Percentiles rank a stretch among this genome's conserved stretches.
Conservation (phyloP, 2,329 filamentous ascomycete species). For the Cylindrodendrum hubeiense region DNA sequence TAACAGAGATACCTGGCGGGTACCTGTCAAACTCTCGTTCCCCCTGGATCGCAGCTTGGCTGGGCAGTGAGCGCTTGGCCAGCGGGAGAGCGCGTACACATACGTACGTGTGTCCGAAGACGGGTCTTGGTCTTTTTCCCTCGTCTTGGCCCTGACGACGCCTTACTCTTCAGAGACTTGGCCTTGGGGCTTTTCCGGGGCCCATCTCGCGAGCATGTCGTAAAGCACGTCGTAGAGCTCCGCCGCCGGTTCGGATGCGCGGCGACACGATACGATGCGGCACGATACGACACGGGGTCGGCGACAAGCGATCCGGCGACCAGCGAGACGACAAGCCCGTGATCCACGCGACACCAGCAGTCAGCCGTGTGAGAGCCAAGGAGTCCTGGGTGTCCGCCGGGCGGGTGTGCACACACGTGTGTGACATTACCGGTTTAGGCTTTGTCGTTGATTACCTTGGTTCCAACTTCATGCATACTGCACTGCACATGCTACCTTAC, state of each 20-base stretch:
- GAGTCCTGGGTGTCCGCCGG: too few species aligned
- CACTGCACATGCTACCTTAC: slow-evolving; percentile 16
- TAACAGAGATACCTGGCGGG: slow-evolving; percentile 43
- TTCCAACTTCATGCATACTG: slow-evolving; percentile 13
- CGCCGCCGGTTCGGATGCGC: background rate
- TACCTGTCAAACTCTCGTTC: slow-evolving; percentile 25
- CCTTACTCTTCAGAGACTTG: background rate
- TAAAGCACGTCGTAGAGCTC: background rate
- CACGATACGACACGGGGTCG: slow-evolving; percentile 18
- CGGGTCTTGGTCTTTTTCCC: background rate
- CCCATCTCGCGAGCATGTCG: background rate
- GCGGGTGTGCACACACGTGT: slow-evolving; percentile 5
- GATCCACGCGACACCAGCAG: slow-evolving; percentile 17
- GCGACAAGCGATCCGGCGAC: slow-evolving; percentile 16
- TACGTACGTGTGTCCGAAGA: slow-evolving; percentile 7
- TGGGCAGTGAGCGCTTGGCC: background rate
- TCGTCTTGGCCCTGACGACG: background rate
- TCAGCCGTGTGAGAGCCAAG: slow-evolving; percentile 8
- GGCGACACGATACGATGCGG: slow-evolving; percentile 1
- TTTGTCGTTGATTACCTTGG: slow-evolving; percentile 1
- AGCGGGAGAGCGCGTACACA: background rate
- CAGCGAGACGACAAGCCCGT: slow-evolving; percentile 3
- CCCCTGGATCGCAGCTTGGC: slow-evolving; percentile 18
- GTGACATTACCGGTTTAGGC: slow-evolving; percentile 19
- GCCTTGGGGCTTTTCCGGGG: background rate